Conservation (phyloP, 2,329 filamentous ascomycete species). For the Fusarium guadeloupense region DNA sequence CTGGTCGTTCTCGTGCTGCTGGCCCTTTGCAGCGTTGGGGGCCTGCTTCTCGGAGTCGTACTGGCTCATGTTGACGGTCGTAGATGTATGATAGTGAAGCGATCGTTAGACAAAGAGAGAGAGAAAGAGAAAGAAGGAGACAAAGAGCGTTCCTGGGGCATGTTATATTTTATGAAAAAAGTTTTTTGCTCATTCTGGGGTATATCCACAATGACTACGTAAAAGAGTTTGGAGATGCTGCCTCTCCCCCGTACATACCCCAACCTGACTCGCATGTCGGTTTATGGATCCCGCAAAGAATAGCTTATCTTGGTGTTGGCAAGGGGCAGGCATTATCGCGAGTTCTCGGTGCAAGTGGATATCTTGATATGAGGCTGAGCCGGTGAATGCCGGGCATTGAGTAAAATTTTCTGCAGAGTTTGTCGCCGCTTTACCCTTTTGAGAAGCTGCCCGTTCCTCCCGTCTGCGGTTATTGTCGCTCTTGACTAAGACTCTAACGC, state of each 20-base stretch:
- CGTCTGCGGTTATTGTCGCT: conserved; percentile 24
- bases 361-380: conserved; percentile 8
- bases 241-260: conserved; percentile 19
- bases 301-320: conserved; percentile 16
- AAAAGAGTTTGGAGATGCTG: conserved; percentile 27
- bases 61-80: conserved; percentile 19
- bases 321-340: conserved; percentile 6
- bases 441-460: background rate
- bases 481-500: conserved; percentile 12
- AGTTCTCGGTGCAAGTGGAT: background rate
- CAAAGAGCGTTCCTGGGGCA: conserved; percentile 12
- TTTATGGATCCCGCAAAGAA: conserved; percentile 22
- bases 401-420: conserved; percentile 27
- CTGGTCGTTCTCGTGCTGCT: conserved; percentile 1
- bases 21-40: conserved; percentile 15
- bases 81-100: background rate
- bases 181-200: conserved; percentile 21
- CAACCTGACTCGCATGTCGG: conserved; percentile 34
- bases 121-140: background rate
- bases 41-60: conserved; percentile 29
- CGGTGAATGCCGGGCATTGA: conserved; percentile 16
- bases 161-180: conserved; percentile 16
- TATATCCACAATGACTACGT: conserved; percentile 16
- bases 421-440: conserved; percentile 13
- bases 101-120: background rate